A percentile compares a stretch with the other conserved stretches of the same genome.
These are phyloP conservation scores for Elsinoe batatas DNA, from an alignment of 2,329 filamentous ascomycete species.

Conservation along the genomic window DNA sequence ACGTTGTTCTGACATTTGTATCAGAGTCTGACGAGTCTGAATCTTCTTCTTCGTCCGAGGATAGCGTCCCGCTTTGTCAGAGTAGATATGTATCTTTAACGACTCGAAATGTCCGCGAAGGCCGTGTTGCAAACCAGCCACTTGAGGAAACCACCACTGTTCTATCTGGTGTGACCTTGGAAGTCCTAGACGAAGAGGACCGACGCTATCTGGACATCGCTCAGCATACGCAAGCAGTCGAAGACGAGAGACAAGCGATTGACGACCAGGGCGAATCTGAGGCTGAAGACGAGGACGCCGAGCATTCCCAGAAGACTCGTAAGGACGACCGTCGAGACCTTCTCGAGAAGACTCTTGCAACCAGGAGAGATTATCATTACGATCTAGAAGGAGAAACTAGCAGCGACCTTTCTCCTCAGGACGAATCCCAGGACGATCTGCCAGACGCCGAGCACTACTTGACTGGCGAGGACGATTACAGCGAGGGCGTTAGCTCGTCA, in stretches of 20 bases:
- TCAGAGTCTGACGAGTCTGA: not conserved
- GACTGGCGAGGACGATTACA: no score
- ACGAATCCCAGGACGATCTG: no score
- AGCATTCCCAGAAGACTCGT: no score
- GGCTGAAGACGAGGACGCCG: not conserved
- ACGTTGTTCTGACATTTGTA: not conserved
- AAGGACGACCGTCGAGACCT: no score
- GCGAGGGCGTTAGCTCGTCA: no score
- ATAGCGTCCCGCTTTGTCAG: not conserved
- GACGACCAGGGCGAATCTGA: not conserved
- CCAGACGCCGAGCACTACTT: no score
- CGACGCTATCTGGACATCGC: conserved; percentile 6
- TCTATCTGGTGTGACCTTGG: not conserved
- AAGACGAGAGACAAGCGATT: not conserved
- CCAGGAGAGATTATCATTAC: no score
- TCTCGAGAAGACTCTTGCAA: no score
- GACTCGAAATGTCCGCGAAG: not conserved
- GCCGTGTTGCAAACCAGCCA: not conserved
- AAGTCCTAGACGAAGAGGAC: conserved; percentile 10
- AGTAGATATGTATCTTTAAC: not conserved
- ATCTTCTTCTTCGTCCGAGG: not conserved
- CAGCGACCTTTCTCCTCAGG: no score
- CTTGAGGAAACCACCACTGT: not conserved
- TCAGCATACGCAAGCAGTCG: not conserved
- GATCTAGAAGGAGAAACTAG: no score